Evolutionary conservation across 225 moss, liverwort and hornwort species (phyloP).

Genomic region (Asterella californica): DNA sequence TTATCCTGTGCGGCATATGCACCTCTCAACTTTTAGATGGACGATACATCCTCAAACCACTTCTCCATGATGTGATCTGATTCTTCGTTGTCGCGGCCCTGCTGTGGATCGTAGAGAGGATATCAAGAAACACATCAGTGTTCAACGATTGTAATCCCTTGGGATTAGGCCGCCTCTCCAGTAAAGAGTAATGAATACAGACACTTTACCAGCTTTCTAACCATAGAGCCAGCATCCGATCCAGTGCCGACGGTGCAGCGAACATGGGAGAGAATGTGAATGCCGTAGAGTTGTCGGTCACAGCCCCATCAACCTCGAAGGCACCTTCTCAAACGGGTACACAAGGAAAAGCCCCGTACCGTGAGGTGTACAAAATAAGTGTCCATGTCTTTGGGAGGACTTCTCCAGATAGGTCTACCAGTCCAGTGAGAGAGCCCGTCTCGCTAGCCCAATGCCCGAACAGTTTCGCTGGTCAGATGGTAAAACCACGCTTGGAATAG

Average conservation of each 20-base stretch:
- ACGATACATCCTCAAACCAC: background rate
- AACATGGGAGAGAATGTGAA: background rate
- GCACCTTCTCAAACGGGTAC: too few relatives aligned
- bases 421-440: too few relatives aligned
- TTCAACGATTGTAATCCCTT: background rate
- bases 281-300: background rate
- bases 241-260: background rate
- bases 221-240: background rate
- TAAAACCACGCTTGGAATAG: too few relatives aligned
- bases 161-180: background rate
- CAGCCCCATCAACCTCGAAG: background rate
- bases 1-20: too few relatives aligned
- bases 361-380: background rate
- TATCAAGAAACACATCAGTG: background rate
- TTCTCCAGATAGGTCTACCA: background rate
- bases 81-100: background rate
- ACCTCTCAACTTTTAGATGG: too few relatives aligned
- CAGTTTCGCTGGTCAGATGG: too few relatives aligned
- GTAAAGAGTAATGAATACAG: background rate
- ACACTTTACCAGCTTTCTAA: background rate
- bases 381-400: background rate
- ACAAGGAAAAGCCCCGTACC: background rate
- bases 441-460: too few relatives aligned
- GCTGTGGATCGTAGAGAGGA: background rate
- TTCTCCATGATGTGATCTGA: background rate